Evolutionary conservation across 768 basidiomycete genomes (phyloP), one percentile per base, ranked within the genome.

Genomic region (Tubosaeta brunneosetosa): DNA sequence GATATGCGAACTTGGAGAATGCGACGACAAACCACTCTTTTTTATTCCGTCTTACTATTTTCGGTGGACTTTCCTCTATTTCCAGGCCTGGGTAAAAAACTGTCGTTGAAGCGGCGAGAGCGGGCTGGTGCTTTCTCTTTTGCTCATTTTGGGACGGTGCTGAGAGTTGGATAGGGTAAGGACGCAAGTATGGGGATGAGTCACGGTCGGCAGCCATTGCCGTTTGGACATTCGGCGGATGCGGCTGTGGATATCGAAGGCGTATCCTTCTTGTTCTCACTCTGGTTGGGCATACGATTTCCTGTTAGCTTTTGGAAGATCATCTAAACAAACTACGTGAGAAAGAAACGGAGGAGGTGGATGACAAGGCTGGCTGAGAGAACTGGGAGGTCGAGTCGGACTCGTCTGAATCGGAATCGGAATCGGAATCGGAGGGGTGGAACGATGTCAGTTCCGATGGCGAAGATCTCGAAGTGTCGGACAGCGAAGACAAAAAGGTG

Each of bases 211-310:
- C 81, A 85, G 61, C 85, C 86, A 14, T 73, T 90, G 42, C 86
- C 89, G 2, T 99, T 86, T 64, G 95, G 97, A 17, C 88, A 95
- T 61, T 77, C 77, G 52, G 76, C 80, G 2, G 78, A 84, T 45
- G 84, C 85, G 6, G 85, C 88, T 1, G 81, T 85, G 42, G 88
- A 91, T 57, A 95, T 99, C 55, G 93, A 94, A 49, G 97, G 94
- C 41, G 87, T 75, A 11, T 32, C 0, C 17, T n/a, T 31, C 29
- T 16, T 17, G 3, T 44, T 16, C 31, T 27, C 14, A 13, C n/a
- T 4, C 17, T 44, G 16, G 14, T 19, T n/a, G 13, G 32, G 22
- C 7, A 4, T 47, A 25, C 10, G 26, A 49, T 12, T 17, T 1
- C 17, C 47, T 14, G 29, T 29, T 59, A 94, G 93, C 81, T 95